phyloP scores from a whole-genome alignment of 257 asterid genomes.

The Jasminum sambac region DNA sequence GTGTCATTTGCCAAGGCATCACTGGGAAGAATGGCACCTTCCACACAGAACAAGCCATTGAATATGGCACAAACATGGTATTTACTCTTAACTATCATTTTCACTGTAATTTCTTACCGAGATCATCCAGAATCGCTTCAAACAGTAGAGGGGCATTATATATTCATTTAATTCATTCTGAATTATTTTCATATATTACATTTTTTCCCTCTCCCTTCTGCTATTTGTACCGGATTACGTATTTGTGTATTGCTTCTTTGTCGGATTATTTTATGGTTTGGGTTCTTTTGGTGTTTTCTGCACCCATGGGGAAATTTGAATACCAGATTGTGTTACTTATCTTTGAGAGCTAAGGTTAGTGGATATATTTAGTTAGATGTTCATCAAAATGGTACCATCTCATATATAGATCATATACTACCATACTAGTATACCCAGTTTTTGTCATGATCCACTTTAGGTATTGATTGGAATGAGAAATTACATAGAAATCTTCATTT shows the following conservation, averaged over 20 bases:
- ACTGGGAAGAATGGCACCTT: conserved; percentile 94
- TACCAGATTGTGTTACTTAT: neutral
- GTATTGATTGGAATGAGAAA: too few relatives aligned
- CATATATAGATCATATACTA: neutral
- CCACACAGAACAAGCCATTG: conserved; percentile 95
- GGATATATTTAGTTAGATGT: neutral
- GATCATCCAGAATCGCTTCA: too few relatives aligned
- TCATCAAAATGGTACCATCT: neutral
- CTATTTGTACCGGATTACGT: neutral
- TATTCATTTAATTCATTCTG: neutral
- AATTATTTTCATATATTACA: neutral
- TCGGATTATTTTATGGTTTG: neutral
- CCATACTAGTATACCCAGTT: too few relatives aligned
- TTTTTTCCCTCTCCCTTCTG: neutral
- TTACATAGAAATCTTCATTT: too few relatives aligned
- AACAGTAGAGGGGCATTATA: neutral
- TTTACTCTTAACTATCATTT: neutral
- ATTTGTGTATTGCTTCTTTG: neutral
- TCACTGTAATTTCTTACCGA: neutral
- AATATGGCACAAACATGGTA: conserved; percentile 95
- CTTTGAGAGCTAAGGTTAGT: neutral
- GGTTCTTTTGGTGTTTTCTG: neutral
- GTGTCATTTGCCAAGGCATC: conserved; percentile 92
- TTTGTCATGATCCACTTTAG: too few relatives aligned
- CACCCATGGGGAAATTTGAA: neutral